phyloP scores from a whole-genome alignment of 352 stramenopile species.

The Blastocystis hominis region DNA sequence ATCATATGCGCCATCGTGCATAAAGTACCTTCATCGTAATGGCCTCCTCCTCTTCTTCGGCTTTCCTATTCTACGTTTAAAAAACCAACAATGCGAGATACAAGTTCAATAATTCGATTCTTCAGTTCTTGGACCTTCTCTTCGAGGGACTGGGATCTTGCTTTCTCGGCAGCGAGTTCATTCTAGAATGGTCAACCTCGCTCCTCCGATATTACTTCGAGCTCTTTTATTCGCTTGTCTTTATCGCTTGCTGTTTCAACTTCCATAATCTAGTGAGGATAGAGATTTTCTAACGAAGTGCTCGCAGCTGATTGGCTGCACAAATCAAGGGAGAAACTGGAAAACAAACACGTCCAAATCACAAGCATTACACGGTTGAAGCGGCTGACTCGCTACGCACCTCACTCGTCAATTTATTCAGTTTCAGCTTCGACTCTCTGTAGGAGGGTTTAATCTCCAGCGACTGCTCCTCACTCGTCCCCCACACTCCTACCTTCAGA shows the following conservation, averaged over 20 bases:
- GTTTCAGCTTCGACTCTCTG: conserved; percentile 30
- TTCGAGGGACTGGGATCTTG: not conserved
- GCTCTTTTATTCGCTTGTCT: conserved; percentile 15
- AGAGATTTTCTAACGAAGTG: not conserved
- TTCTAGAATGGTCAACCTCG: not conserved
- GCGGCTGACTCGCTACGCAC: not conserved
- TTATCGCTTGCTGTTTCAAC: not conserved
- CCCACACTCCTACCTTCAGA: not conserved
- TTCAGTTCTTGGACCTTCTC: conserved; percentile 45
- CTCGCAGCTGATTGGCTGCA: conserved; percentile 22
- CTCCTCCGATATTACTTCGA: not conserved
- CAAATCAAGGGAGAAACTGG: not conserved
- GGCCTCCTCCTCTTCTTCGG: conserved; percentile 42
- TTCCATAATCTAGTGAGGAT: not conserved
- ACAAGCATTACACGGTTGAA: not conserved
- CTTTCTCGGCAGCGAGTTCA: conserved; percentile 17
- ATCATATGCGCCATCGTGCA: not conserved
- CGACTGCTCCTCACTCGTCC: not conserved
- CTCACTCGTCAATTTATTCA: conserved; percentile 47
- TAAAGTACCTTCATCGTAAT: conserved; percentile 32
- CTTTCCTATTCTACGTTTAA: conserved; percentile 32
- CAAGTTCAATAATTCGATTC: conserved; percentile 37
- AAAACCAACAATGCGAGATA: not conserved
- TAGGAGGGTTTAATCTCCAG: conserved; percentile 55
- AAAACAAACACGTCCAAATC: not conserved